phyloP scores from a whole-genome alignment of 352 stramenopile species.

The Phytophthora quininea region DNA sequence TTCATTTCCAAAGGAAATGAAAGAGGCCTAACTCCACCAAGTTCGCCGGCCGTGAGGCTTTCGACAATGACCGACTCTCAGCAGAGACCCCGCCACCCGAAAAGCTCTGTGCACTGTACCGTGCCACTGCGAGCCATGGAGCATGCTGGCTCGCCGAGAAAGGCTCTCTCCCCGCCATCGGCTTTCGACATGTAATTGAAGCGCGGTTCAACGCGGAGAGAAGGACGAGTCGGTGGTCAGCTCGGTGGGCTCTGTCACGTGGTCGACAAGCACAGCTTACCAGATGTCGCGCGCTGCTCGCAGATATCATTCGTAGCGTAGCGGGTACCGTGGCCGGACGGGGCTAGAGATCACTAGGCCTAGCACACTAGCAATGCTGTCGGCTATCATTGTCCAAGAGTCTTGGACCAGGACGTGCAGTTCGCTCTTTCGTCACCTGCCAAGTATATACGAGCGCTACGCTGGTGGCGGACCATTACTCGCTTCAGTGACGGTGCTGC shows the following conservation, averaged over 20 bases:
- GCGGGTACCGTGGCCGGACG: neutral
- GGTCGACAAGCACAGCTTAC: conserved; percentile 6
- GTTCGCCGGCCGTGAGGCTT: conserved; percentile 29
- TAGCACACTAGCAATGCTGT: too few species aligned
- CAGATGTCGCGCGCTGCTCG: conserved; percentile 16
- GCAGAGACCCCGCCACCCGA: neutral
- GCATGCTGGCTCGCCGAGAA: conserved; percentile 11
- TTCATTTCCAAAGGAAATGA: conserved; percentile 29
- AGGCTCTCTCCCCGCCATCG: conserved; percentile 11
- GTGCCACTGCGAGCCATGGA: conserved; percentile 6
- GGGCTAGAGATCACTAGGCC: too few species aligned
- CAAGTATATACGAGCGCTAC: too few species aligned
- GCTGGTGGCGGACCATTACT: too few species aligned
- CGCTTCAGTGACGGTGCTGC: too few species aligned
- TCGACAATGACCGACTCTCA: conserved; percentile 24
- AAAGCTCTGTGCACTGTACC: neutral
- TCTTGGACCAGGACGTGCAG: too few species aligned
- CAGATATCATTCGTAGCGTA: neutral
- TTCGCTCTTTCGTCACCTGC: too few species aligned
- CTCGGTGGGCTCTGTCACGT: conserved; percentile 12
- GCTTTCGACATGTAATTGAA: conserved; percentile 8
- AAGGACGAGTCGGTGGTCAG: neutral
- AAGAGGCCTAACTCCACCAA: conserved; percentile 26
- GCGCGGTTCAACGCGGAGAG: conserved; percentile 2
- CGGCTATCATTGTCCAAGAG: too few species aligned